Percentiles rank a stretch among this genome's conserved stretches.
Evolutionary conservation across 202 grass and related monocot genomes (phyloP).

Genomic region (Tripidium arundinaceum): DNA sequence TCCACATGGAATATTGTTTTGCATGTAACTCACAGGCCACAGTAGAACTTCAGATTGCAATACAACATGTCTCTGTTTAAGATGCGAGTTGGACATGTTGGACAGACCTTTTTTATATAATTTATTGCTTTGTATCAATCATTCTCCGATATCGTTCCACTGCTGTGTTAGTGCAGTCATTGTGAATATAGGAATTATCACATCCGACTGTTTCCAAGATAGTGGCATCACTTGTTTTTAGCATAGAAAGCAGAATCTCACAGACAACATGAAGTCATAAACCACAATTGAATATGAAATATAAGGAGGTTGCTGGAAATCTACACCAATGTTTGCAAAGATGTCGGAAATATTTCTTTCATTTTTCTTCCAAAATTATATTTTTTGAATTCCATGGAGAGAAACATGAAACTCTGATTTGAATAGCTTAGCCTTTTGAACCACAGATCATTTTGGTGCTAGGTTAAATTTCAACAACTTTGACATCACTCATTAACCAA

Average conservation of each 20-base stretch:
- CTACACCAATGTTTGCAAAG: neutral
- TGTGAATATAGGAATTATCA: neutral
- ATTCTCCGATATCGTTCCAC: neutral
- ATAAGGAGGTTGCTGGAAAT: neutral
- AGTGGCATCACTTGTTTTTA: neutral
- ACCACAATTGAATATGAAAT: neutral
- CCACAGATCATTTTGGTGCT: neutral
- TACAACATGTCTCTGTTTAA: too few relatives aligned
- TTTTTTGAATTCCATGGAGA: neutral
- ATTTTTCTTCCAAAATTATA: neutral
- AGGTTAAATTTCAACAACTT: neutral
- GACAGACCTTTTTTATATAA: neutral
- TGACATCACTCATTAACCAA: neutral
- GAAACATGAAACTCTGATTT: neutral
- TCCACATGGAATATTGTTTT: neutral
- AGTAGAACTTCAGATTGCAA: too few relatives aligned
- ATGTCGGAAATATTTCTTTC: neutral
- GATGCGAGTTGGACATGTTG: neutral
- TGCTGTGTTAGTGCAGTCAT: neutral
- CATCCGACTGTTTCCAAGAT: neutral
- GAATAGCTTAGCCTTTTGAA: neutral
- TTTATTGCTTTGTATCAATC: neutral
- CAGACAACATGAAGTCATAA: neutral
- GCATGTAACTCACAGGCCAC: neutral
- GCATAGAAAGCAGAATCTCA: neutral